Base-by-base conservation (phyloP, 805 yeast species). In the Nakazawaea populi region DNA sequence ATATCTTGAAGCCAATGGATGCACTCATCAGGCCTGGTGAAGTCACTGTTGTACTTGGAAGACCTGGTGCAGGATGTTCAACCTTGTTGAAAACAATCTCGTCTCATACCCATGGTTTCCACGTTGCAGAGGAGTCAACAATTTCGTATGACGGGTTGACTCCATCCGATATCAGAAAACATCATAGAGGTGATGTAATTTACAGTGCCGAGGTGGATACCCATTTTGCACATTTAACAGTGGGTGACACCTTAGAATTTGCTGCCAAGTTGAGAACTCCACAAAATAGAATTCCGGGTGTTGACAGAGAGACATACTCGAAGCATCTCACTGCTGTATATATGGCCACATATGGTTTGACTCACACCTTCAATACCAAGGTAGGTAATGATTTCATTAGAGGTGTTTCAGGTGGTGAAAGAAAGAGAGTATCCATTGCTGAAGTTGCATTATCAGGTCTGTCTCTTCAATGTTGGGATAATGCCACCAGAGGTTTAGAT, bases 11-110 rank as follows among this genome's bases (percentile, higher is more conserved):
- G 61, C 75, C 85, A 32, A 82, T 82, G 86, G 87, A 83, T 58
- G 89, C 83, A 14, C 48, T 76, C 4, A 70, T 82, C 50, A 69
- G 68, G 47, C 82, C 87, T 3, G 89, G 89, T 46, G 83, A 82
- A 54, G 68, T 85, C 44, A 76, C 85, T 6, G 85, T 85, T 46
- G 89, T 86, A 9, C 69, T 86, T 44, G 92, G 94, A 52, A 77
- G 91, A 65, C 92, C 92, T 1, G 92, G 92, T 60, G 80, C 89
- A n/a, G 89, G 90, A 56, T 84, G 89, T 63, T 76, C 88, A 3
- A 83, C 89, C 0, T 68, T 83, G 46, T 69, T 84, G 58, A 83
- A 83, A 58, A 76, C 86, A 4, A 70, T 83, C 39, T 70, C 84
- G 38, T 63, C 82, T 36, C 77, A 80, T 49, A 79, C 86, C 6